phyloP scores from a whole-genome alignment of 2,329 filamentous ascomycete genomes.

The Colletotrichum trifolii region DNA sequence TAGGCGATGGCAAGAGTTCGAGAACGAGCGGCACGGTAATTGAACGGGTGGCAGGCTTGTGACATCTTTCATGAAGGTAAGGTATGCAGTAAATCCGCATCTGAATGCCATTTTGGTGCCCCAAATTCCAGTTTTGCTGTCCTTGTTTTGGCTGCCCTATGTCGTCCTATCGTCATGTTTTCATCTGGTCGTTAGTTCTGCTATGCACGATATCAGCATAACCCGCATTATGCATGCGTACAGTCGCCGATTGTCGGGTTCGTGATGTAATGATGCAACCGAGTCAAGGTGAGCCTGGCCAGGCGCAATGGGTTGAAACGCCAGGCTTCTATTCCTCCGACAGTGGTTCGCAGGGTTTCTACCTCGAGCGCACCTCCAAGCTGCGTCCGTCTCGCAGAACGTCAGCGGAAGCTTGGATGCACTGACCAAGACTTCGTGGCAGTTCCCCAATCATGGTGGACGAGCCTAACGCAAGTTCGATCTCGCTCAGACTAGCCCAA shows the following conservation, averaged over 20 bases:
- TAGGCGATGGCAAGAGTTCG: too few species aligned
- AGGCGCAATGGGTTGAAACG: slow-evolving; percentile 25
- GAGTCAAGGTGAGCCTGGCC: slow-evolving; percentile 21
- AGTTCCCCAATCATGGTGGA: slow-evolving; percentile 1
- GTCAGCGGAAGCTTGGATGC: slow-evolving; percentile 25
- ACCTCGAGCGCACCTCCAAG: background rate
- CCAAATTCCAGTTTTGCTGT: too few species aligned
- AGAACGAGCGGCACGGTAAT: too few species aligned
- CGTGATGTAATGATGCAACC: slow-evolving; percentile 20
- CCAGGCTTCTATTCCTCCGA: slow-evolving; percentile 30
- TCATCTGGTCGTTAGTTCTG: too few species aligned
- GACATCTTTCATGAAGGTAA: too few species aligned
- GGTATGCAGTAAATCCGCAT: too few species aligned
- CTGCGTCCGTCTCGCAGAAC: slow-evolving; percentile 4
- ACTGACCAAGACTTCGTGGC: slow-evolving; percentile 11
- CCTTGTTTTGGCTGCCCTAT: too few species aligned
- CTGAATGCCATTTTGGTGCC: too few species aligned
- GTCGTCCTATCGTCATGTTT: too few species aligned
- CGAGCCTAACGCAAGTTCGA: slow-evolving; percentile 4
- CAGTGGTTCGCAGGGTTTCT: slow-evolving; percentile 33
- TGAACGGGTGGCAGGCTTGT: too few species aligned
- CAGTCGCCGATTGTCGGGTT: background rate
- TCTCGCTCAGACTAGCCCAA: slow-evolving; percentile 2
- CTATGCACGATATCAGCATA: too few species aligned
- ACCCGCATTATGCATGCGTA: background rate